Evolutionary conservation across 345 rosid species (phyloP).

Genomic region (Rhodamnia rubescens): DNA sequence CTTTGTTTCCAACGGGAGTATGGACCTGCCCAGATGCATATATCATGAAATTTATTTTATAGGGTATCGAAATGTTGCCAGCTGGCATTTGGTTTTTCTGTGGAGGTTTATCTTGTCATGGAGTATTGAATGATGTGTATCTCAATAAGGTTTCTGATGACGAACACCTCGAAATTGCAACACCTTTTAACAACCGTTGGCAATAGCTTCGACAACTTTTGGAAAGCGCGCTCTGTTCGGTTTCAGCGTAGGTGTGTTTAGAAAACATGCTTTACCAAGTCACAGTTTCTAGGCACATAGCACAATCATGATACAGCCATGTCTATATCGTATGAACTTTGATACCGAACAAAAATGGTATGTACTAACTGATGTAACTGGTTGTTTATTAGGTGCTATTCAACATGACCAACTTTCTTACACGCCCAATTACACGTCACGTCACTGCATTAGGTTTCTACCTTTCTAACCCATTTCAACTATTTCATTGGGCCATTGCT

Average conservation of each 20-base stretch:
- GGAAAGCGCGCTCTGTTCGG: fast-evolving
- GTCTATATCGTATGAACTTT: background rate
- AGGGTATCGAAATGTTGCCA: background rate
- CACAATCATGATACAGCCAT: background rate
- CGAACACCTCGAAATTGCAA: background rate
- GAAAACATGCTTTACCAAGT: background rate
- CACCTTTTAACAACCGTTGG: background rate
- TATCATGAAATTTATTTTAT: too few species aligned
- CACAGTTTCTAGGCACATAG: background rate
- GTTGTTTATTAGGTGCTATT: background rate
- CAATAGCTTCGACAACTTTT: background rate
- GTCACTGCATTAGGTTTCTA: background rate
- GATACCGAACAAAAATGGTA: background rate
- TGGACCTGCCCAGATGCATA: background rate
- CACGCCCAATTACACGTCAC: background rate
- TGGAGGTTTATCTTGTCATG: background rate
- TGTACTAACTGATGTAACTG: background rate
- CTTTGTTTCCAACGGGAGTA: background rate
- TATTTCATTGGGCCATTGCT: background rate
- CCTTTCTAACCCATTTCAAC: background rate
- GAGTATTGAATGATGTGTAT: background rate
- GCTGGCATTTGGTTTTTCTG: background rate
- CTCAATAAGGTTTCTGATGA: background rate
- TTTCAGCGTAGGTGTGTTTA: background rate
- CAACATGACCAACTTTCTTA: background rate